Evolutionary conservation across 1,284 basidiomycete species (phyloP), one percentile per base, ranked within the genome.

Genomic region (Apiotrichum akiyoshidainum): DNA sequence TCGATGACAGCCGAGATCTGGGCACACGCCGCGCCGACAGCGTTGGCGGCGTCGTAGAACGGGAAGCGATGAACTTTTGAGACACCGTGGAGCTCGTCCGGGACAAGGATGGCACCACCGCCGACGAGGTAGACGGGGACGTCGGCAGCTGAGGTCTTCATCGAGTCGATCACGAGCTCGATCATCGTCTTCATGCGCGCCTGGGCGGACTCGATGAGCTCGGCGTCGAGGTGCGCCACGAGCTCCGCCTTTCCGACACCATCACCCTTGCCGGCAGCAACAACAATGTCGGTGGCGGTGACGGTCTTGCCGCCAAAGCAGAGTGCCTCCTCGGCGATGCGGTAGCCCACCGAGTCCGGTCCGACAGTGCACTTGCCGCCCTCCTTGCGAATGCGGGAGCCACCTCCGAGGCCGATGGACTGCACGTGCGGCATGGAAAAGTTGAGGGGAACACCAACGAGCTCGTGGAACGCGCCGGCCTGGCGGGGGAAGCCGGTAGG

Each of bases 261-360:
- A 65, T 65, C 1, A 44, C 63, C 61, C 17, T 22, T 60, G 2
- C 78, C 79, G 13, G 73, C 72, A 16, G 80, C 79, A 1, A 83
- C 81, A 22, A 78, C 74, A 31, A 84, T 70, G 66, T 85, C 84
- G 0, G 84, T 85, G 0, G 85, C 76, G 8, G 84, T 85, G 22
- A 83, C 71, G 0, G 79, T 77, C 13, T 74, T 59, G 10, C 84
- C 83, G 2, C 82, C 82, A 57, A 86, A 86, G 0, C 83, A 78
- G 34, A 74, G 65, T 13, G 80, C 79, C 17, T 83, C 80, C 22
- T 77, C 77, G 2, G 78, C 76, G 49, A 86, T 80, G 58, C 74
- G 70, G 70, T 83, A 81, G 2, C 84, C 84, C 11, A 84, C 83
- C 17, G 83, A 84, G 63, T 84, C 83, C 5, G 83, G 83, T 1